Evolutionary conservation across 345 rosid genomes (phyloP).

Genomic region (Eucalyptus cladocalyx): DNA sequence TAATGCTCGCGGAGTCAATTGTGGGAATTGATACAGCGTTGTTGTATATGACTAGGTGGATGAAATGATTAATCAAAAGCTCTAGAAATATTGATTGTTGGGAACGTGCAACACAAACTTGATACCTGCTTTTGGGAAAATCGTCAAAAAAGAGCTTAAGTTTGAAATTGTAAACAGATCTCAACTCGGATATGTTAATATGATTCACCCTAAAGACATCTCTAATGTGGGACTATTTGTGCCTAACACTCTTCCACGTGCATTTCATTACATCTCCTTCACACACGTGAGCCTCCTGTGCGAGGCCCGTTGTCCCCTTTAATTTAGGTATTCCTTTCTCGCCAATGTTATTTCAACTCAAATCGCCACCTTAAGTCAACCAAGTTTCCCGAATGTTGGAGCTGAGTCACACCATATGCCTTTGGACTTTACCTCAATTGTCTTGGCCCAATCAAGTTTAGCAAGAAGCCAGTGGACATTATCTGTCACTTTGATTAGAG

Average conservation of each 20-base stretch:
- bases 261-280: not conserved
- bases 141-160: not conserved
- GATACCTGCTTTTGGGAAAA: fast-evolving
- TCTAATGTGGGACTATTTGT: not conserved
- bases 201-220: not conserved
- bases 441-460: not conserved
- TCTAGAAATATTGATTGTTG: not conserved
- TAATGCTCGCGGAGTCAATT: not conserved
- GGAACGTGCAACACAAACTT: not conserved
- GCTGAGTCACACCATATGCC: not conserved
- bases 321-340: not conserved
- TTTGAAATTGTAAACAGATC: not conserved
- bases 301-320: not conserved
- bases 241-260: not conserved
- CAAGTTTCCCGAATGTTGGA: not conserved
- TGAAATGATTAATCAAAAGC: not conserved
- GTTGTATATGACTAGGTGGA: not conserved
- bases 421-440: not conserved
- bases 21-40: not conserved
- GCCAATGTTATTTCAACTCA: not conserved
- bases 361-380: not conserved
- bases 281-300: not conserved
- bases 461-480: not conserved
- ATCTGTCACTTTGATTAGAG: not conserved
- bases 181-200: not conserved